phyloP scores from a whole-genome alignment of 2,329 filamentous ascomycete species.

The Colletotrichum siamense region DNA sequence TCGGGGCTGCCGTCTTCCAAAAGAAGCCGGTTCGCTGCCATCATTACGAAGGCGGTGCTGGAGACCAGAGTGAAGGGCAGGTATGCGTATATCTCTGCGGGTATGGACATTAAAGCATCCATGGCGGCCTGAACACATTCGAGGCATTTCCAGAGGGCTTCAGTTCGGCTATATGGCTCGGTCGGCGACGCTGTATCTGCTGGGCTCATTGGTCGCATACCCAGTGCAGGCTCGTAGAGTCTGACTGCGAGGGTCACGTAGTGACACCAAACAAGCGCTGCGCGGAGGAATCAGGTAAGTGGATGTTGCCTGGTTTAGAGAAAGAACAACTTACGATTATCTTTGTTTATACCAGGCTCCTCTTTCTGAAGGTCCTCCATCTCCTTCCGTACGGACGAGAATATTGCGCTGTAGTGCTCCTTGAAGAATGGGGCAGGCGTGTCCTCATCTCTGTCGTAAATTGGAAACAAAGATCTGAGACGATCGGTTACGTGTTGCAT shows the following conservation, averaged over 20 bases:
- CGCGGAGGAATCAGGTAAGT: background rate
- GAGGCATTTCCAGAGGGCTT: slow-evolving; percentile 43
- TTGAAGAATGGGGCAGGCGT: slow-evolving; percentile 21
- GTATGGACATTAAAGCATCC: slow-evolving; percentile 28
- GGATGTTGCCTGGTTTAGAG: accelerated
- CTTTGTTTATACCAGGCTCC: background rate
- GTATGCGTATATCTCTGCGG: slow-evolving; percentile 28
- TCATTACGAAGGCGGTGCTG: slow-evolving; percentile 37
- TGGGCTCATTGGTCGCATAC: slow-evolving; percentile 26
- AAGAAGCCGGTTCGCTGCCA: slow-evolving; percentile 40
- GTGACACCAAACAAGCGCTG: slow-evolving; percentile 39
- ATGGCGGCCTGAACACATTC: slow-evolving; percentile 32
- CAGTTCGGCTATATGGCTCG: slow-evolving; percentile 32
- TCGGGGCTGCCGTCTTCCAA: slow-evolving; percentile 37
- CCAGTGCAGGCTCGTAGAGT: slow-evolving; percentile 43
- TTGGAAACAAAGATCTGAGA: slow-evolving; percentile 29
- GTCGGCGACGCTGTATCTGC: slow-evolving; percentile 16
- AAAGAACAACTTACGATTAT: background rate
- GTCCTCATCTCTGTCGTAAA: slow-evolving; percentile 21
- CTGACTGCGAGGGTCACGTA: slow-evolving; percentile 37
- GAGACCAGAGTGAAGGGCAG: slow-evolving; percentile 34
- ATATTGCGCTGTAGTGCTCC: slow-evolving; percentile 36
- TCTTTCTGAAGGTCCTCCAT: slow-evolving; percentile 29
- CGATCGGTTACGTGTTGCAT: slow-evolving; percentile 39
- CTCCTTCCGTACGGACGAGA: slow-evolving; percentile 36